phyloP scores from a whole-genome alignment of 371 early-diverging fungal species.

The Polyrhizophydium stewartii region DNA sequence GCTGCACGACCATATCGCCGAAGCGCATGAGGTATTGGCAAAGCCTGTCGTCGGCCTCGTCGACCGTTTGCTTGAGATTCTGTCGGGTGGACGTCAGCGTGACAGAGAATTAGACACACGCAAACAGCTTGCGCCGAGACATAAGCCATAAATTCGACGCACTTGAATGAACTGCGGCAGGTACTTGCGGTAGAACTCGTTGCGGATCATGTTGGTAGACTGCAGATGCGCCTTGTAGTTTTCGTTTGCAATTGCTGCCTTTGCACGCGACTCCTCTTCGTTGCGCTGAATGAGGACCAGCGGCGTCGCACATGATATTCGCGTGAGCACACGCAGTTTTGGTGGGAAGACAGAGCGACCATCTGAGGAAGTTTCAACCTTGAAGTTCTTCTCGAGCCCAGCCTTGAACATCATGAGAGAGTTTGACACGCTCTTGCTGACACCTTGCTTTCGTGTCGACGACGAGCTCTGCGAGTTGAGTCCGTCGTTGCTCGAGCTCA shows the following conservation, averaged over 20 bases:
- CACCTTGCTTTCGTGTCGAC: neutral
- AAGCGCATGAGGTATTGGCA: neutral
- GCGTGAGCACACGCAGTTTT: too few relatives aligned
- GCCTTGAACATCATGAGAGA: conserved; percentile 47
- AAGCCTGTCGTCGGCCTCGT: neutral
- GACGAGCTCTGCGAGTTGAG: neutral
- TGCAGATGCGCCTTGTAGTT: conserved; percentile 64
- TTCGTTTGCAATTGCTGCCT: conserved; percentile 64
- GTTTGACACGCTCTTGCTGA: neutral
- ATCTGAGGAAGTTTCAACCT: neutral
- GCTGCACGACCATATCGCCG: neutral
- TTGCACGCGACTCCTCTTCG: conserved; percentile 65
- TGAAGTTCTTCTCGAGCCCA: conserved; percentile 12
- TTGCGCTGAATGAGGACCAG: conserved; percentile 45
- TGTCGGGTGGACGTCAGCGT: too few relatives aligned
- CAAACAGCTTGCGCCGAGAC: too few relatives aligned
- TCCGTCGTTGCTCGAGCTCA: conserved; percentile 14
- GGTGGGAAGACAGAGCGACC: neutral
- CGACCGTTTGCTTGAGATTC: conserved; percentile 3
- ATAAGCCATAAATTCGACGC: neutral
- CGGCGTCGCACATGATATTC: too few relatives aligned
- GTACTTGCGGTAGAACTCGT: conserved; percentile 56
- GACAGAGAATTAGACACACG: too few relatives aligned
- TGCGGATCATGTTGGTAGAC: conserved; percentile 53
- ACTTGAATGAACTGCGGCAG: conserved; percentile 63